Base-by-base conservation (phyloP, 2,329 filamentous ascomycete genomes). In the Nothopassalora personata region DNA sequence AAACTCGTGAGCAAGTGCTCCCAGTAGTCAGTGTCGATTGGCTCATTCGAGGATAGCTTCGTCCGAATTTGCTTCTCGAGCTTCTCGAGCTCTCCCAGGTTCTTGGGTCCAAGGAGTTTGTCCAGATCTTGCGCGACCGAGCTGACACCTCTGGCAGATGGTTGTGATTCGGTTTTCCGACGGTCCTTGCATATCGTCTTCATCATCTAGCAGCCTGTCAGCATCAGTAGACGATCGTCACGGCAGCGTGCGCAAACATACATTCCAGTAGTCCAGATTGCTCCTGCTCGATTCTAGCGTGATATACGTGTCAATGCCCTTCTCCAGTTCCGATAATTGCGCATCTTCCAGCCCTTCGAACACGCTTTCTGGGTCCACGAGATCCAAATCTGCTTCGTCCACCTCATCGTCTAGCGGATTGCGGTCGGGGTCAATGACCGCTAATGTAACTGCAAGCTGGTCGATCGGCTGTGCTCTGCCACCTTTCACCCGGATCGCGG, bases 1-100 rank as follows among this genome's bases (percentile, higher is more conserved):
- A 99, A 78, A 71, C 87, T 95, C 65, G 87, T 86, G 61, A 99
- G 80, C 15, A 99, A 80, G 71, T 96, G 90, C 71, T 96, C 91
- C 94, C 94, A 99, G 73, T 97, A 99, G 75, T 99, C 94, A 2
- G 89, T 91, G 74, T 99, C 94, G 65, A 99, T 93, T 9, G 90
- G 87, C 70, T 97, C 92, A 71, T 96, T 87, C 7, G 91, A 95
- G 54, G 86, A 82, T 51, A 99, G 79, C 77, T 99, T 99, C 15
- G 81, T 80, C 71, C 86, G 86, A 73, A 99, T 94, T 76, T 97
- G 92, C 64, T 81, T 84, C 75, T 99, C 93, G 52, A 99, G 80
- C 18, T 83, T 83, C 71, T 92, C 88, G n/a, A 99, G 80, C 73
- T 97, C 90, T 68, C 91, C 87, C 68, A 90, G 86, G 15, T 86